phyloP scores from a whole-genome alignment of 495 filamentous ascomycete genomes.

The Tuber microsphaerosporum region DNA sequence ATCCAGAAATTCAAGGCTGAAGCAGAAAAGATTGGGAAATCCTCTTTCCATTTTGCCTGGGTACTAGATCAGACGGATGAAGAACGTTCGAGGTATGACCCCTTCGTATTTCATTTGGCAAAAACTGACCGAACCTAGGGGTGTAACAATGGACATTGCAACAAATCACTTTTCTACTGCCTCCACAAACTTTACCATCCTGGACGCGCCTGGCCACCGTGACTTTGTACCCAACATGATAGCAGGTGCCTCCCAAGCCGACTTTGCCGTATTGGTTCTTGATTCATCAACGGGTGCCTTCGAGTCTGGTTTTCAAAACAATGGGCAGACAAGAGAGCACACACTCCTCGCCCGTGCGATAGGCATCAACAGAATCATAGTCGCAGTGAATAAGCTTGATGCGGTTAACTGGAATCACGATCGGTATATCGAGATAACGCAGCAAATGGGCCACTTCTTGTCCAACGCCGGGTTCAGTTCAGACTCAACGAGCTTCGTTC shows the following conservation, averaged over 20 bases:
- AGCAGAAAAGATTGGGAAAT: constrained; percentile 84
- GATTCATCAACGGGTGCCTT: constrained; percentile 83
- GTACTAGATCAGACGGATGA: constrained; percentile 84
- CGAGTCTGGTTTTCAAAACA: constrained; percentile 81
- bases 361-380: constrained; percentile 77
- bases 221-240: constrained; percentile 99
- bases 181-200: constrained; percentile 78
- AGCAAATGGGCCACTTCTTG: constrained; percentile 77
- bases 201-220: constrained; percentile 87
- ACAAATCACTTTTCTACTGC: constrained; percentile 88
- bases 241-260: constrained; percentile 87
- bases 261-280: constrained; percentile 91
- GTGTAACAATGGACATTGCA: constrained; percentile 97
- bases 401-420: constrained; percentile 60
- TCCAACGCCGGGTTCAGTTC: constrained; percentile 68
- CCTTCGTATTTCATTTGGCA: neutral
- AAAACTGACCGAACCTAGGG: constrained; percentile 41
- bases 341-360: constrained; percentile 83
- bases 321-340: constrained; percentile 91
- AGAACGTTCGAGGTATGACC: constrained; percentile 58
- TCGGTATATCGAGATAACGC: constrained; percentile 75
- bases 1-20: constrained; percentile 82
- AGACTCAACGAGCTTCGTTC: constrained; percentile 76
- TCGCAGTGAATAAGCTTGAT: constrained; percentile 94
- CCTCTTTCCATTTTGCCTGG: constrained; percentile 94